Evolutionary conservation across 2,329 filamentous ascomycete genomes (phyloP), one percentile per base, ranked within the genome.

Genomic region (Epicoccum sorghinum): DNA sequence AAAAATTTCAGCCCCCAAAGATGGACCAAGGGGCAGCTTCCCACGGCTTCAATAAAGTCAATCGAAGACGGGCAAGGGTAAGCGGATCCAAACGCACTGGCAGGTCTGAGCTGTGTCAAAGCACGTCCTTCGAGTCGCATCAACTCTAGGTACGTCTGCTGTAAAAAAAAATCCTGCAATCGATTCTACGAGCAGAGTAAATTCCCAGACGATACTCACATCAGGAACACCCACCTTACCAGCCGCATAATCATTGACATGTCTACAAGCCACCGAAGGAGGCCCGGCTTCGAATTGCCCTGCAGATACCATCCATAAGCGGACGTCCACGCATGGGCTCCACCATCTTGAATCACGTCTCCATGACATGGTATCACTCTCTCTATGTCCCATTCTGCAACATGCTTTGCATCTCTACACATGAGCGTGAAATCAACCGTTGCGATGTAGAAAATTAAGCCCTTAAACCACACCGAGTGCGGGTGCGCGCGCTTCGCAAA

Each of bases 351-450:
- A 12, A 63, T 45, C 12, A 61, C 45, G 8, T 60, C 59, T 12
- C 60, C 57, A 14, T 63, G 59, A 23, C 59, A 63, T 3, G 59
- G 56, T 23, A 63, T 52, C 13, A 63, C 54, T 0, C 49, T 48
- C n/a, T 56, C 44, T 7, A 61, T 39, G 7, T 60, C 37, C 59
- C 59, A 64, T 22, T 60, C 52, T 8, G 57, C 59, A 1, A 61
- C 61, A 2, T 25, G 33, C 24, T 58, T 61, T 4, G 52, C 57
- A 36, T 64, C 57, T 14, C 61, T 52, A 5, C 55, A 52, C 55
- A 64, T 61, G 13, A 54, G 24, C 1, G 35, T 25, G 12, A 58
- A 58, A 2, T 61, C 52, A 3, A 64, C 55, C 4, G 36, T 51
- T 3, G 61, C 61, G 29, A 60, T 39, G 10, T 61, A 57, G 29